Percentiles rank a stretch among this genome's conserved stretches.
Evolutionary conservation across 768 basidiomycete genomes (phyloP).

Genomic region (Kwoniella shandongensis): DNA sequence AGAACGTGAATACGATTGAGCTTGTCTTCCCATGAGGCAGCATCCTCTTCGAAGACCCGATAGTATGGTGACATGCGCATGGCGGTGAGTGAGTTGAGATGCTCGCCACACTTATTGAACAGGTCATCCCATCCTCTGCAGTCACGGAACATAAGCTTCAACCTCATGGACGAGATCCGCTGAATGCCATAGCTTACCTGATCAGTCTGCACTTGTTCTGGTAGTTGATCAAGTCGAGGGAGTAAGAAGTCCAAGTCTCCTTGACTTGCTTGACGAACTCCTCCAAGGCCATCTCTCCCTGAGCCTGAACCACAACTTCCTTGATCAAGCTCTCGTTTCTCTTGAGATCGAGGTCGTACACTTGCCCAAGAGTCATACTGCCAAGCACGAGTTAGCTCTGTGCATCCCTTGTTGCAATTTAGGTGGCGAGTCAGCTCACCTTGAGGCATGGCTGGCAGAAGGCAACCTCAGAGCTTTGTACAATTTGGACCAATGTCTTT

Average conservation of each 20-base stretch:
- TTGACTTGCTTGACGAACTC: slow-evolving; percentile 95
- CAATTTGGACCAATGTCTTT: slow-evolving; percentile 96
- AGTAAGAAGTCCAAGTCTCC: slow-evolving; percentile 94
- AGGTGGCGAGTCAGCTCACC: slow-evolving; percentile 60
- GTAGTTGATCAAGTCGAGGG: slow-evolving; percentile 93
- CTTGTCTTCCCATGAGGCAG: slow-evolving; percentile 93
- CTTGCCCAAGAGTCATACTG: slow-evolving; percentile 92
- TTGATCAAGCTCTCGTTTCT: slow-evolving; percentile 87
- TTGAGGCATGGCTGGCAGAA: slow-evolving; percentile 71
- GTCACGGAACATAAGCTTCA: slow-evolving; percentile 9
- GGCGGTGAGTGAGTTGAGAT: slow-evolving; percentile 88
- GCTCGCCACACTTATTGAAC: slow-evolving; percentile 95
- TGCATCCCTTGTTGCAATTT: too few relatives aligned
- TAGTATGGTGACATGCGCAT: slow-evolving; percentile 99
- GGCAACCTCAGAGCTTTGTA: slow-evolving; percentile 83
- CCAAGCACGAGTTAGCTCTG: not conserved
- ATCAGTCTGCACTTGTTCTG: slow-evolving; percentile 98
- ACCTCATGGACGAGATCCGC: slow-evolving; percentile 54
- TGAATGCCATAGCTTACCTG: slow-evolving; percentile 45
- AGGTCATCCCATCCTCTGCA: slow-evolving; percentile 91
- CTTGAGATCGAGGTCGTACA: slow-evolving; percentile 95
- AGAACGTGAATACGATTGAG: slow-evolving; percentile 93
- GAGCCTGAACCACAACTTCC: slow-evolving; percentile 93
- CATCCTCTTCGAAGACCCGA: slow-evolving; percentile 62
- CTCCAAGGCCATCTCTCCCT: slow-evolving; percentile 95